Conservation (phyloP, 371 early-diverging fungal genomes). For the Coemansia linderi region DNA sequence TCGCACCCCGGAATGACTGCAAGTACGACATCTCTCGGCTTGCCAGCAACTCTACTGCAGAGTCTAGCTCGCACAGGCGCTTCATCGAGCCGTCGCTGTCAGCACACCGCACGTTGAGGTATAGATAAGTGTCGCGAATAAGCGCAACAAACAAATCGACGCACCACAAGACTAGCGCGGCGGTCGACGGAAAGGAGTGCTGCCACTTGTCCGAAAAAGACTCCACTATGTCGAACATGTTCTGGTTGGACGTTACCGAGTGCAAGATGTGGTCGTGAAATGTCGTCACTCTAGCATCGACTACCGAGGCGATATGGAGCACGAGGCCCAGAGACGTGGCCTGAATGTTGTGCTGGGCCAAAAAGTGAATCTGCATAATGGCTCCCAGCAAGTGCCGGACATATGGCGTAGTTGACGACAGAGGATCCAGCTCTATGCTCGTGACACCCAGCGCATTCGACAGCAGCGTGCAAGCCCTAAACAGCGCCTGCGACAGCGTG, state of each 20-base stretch:
- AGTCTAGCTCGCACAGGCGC: constrained; percentile 36
- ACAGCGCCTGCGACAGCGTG: constrained; percentile 45
- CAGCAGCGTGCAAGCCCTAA: constrained; percentile 39
- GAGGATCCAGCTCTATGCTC: constrained; percentile 43
- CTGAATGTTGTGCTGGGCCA: constrained; percentile 50
- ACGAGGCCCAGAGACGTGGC: constrained; percentile 47
- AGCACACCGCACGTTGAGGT: constrained; percentile 39
- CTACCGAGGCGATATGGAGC: constrained; percentile 43
- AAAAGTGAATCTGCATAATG: constrained; percentile 45
- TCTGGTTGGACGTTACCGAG: constrained; percentile 4
- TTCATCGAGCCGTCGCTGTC: constrained; percentile 37
- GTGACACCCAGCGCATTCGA: constrained; percentile 27
- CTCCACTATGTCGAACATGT: constrained; percentile 13
- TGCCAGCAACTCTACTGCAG: constrained; percentile 8
- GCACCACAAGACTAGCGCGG: constrained; percentile 51
- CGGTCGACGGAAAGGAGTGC: constrained; percentile 33
- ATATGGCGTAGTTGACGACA: constrained; percentile 40
- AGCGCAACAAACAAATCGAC: constrained; percentile 46
- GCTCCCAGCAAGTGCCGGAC: constrained; percentile 48
- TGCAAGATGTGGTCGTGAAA: constrained; percentile 42
- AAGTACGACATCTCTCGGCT: constrained; percentile 22
- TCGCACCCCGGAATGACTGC: constrained; percentile 23
- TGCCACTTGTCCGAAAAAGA: constrained; percentile 40
- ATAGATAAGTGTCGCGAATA: constrained; percentile 49
- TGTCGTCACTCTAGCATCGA: constrained; percentile 41